Percentiles rank a stretch among this genome's conserved stretches.
Evolutionary conservation across 768 basidiomycete genomes (phyloP).

Genomic region (Lactarius evosmus): DNA sequence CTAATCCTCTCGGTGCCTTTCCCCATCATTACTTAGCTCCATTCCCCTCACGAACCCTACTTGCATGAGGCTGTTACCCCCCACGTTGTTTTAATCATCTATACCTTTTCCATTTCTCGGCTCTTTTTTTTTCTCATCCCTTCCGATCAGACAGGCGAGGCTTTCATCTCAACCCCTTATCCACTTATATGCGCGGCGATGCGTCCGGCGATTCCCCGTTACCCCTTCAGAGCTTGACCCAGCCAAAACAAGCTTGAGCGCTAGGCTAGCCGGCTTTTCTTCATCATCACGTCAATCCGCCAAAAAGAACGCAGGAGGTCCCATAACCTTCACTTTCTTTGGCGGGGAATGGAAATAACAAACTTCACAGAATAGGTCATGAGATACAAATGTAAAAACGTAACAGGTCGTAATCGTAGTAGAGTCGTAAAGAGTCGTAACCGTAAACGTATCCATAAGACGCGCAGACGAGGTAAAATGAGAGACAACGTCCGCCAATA

Average conservation of each 20-base stretch:
- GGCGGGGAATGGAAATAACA: conserved; percentile 16
- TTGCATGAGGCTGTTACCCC: conserved; percentile 25
- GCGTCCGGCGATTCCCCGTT: conserved; percentile 20
- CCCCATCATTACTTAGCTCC: neutral
- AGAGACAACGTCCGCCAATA: conserved; percentile 34
- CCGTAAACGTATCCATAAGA: conserved; percentile 32
- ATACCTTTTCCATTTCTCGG: conserved; percentile 29
- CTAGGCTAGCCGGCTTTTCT: conserved; percentile 19
- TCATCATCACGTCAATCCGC: conserved; percentile 25
- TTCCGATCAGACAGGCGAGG: conserved; percentile 28
- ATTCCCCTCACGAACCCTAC: conserved; percentile 15
- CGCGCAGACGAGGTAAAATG: conserved; percentile 34
- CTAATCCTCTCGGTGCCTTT: conserved; percentile 2
- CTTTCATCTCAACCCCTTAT: conserved; percentile 29
- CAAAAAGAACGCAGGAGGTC: conserved; percentile 2
- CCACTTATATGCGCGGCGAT: conserved; percentile 28
- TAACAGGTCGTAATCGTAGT: conserved; percentile 29
- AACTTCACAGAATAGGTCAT: conserved; percentile 24
- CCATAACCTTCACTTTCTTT: conserved; percentile 19
- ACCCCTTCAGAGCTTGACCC: conserved; percentile 23
- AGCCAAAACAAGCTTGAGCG: conserved; percentile 23
- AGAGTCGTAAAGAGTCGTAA: conserved; percentile 35
- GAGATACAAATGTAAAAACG: conserved; percentile 20
- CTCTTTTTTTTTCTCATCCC: conserved; percentile 27
- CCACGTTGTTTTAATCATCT: conserved; percentile 30